Evolutionary conservation across 352 stramenopile species (phyloP), one percentile per base, ranked within the genome.

Genomic region (Pythium scleroteichum): DNA sequence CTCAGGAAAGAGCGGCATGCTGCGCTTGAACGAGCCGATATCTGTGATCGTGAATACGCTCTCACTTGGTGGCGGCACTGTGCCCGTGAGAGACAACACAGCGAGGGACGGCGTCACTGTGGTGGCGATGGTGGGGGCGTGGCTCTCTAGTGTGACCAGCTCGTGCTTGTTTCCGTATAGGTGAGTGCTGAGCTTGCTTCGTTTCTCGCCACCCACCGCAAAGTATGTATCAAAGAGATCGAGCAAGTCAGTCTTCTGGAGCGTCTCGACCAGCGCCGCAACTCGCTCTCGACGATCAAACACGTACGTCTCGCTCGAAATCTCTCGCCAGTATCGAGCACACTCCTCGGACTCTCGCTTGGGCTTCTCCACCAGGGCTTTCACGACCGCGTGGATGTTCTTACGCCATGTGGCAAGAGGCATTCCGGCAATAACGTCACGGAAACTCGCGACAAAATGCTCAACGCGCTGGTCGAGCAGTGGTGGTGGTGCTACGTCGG

Each of bases 401-500:
- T 90, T 85, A 26, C 68, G 51, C 72, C 72, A 87, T 45, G 56
- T 62, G 2, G 39, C 24, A 2, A 50, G 17, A 0, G 71, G 22
- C 76, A 82, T 85, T 12, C 71, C 44, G 0, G 71, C 59, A 2
- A 87, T 29, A 1, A 66, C 33, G 8, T 69, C 68, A 16, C 83
- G 76, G 60, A 91, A 88, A 2, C 26, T 50, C 22, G 51, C 24
- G 13, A 94, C 59, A 56, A 95, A 96, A 14, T 66, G 35, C 62
- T 95, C 86, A 33, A 95, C 85, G 24, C 85, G 76, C 19, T 81
- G 66, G 39, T 95, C 80, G 10, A 96, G 63, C 9, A 82, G 66
- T 38, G 66, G 61, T 3, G 87, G 82, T 16, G 79, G 79, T 16
- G 73, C 75, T n/a, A 89, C 76, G 38, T 90, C 80, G 3, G 84